phyloP scores from a whole-genome alignment of 768 basidiomycete genomes.

The Boletus pseudo-olivaceus region DNA sequence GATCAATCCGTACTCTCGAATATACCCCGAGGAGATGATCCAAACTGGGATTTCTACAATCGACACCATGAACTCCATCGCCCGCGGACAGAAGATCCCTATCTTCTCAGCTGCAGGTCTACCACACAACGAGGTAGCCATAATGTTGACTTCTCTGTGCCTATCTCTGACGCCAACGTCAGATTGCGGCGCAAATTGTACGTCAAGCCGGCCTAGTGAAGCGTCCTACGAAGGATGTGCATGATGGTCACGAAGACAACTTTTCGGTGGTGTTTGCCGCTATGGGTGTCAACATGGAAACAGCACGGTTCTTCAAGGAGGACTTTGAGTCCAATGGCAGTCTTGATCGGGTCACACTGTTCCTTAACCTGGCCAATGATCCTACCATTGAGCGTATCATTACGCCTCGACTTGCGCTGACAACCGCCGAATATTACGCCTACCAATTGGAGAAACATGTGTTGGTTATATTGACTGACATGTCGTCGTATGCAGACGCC shows the following conservation, averaged over 20 bases:
- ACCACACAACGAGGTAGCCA: constrained; percentile 90
- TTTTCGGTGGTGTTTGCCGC: constrained; percentile 99
- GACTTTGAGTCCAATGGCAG: constrained; percentile 99
- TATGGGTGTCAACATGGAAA: constrained; percentile 99
- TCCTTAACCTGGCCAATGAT: constrained; percentile 98
- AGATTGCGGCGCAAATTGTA: constrained; percentile 99
- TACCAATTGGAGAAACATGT: constrained; percentile 99
- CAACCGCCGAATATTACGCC: constrained; percentile 98
- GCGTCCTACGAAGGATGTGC: constrained; percentile 93
- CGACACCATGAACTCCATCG: constrained; percentile 97
- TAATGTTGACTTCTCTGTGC: constrained; percentile 19
- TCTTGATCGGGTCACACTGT: constrained; percentile 95
- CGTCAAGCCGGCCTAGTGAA: constrained; percentile 98
- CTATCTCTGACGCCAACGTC: constrained; percentile 23
- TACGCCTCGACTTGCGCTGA: constrained; percentile 95
- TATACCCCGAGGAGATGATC: constrained; percentile 99
- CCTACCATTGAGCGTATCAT: constrained; percentile 99
- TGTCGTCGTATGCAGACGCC: constrained; percentile 97
- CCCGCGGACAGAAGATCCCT: constrained; percentile 99
- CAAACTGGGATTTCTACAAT: constrained; percentile 99
- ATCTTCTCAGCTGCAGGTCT: constrained; percentile 99
- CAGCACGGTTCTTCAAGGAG: constrained; percentile 98
- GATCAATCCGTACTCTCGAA: constrained; percentile 96
- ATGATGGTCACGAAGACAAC: constrained; percentile 99
- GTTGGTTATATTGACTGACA: constrained; percentile 97